These are phyloP conservation scores for Aquilaria agallochum DNA, from an alignment of 441 rosid genomes.

Conservation along the genomic window DNA sequence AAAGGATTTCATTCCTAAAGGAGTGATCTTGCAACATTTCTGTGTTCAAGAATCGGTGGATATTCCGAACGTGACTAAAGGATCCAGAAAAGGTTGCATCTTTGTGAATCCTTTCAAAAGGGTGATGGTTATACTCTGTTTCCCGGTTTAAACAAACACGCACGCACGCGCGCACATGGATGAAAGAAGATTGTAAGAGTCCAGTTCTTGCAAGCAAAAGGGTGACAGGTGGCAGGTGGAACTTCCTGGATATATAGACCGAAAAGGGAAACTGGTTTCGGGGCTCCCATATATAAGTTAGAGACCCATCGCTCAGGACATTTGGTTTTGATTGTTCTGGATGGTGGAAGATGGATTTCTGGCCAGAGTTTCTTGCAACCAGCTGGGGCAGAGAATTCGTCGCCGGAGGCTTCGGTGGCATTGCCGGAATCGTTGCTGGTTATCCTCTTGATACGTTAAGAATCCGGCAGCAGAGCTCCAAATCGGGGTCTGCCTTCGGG, in stretches of 20 bases:
- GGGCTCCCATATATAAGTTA: neutral
- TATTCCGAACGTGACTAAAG: no score
- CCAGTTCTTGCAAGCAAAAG: slow-evolving; percentile 16
- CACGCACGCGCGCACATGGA: neutral
- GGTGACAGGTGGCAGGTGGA: slow-evolving; percentile 7
- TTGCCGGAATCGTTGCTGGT: slow-evolving; percentile 85
- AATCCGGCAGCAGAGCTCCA: slow-evolving; percentile 66
- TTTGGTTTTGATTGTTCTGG: slow-evolving; percentile 2
- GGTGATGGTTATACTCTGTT: neutral
- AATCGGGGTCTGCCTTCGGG: slow-evolving; percentile 64
- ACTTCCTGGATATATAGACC: neutral
- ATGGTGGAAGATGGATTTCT: slow-evolving; percentile 53
- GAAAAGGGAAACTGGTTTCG: neutral
- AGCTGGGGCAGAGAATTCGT: slow-evolving; percentile 83
- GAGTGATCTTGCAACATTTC: no score
- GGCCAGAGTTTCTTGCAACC: slow-evolving; percentile 77
- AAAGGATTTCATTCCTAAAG: no score
- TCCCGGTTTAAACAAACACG: neutral
- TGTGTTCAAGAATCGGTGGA: no score
- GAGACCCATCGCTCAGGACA: neutral
- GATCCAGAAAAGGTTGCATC: no score
- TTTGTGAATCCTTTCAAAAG: no score
- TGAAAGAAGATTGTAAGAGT: slow-evolving; percentile 1
- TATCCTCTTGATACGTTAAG: slow-evolving; percentile 91
- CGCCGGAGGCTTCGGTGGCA: slow-evolving; percentile 97